Evolutionary conservation across 177 flowering plant species (phyloP), one percentile per base, ranked within the genome.

Genomic region (Telopea speciosissima): DNA sequence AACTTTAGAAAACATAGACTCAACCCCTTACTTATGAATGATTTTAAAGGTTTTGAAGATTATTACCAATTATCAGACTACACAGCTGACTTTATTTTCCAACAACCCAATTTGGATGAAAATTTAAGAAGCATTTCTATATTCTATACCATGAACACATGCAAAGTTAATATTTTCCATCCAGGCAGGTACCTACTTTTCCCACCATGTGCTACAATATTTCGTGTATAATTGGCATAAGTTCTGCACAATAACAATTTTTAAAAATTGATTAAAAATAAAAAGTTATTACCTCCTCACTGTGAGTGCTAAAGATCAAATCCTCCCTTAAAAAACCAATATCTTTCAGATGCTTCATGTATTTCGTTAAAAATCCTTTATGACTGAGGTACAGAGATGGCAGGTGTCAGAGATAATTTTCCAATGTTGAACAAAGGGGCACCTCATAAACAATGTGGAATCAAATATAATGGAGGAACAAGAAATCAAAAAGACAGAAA

Each of bases 291-390:
- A 90, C 99, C 98, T 95, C 87, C 75, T 89, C 93, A 70, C 98
- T 96, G 79, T 91, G 98, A 71, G 85, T 82, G 68, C 95, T 88
- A 75, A 91, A 89, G 72, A 96, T 66, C 81, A 96, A 76, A 77
- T 96, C 98, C 77, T 96, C 99, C 70, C 93, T 83, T 68, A 96
- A 73, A 76, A 96, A 91, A 31, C 82, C 85, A 76, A 90, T 85
- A 58, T 91, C 95, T 83, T 91, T 96, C 69, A 96, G 76, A 75
- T 77, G 79, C 84, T 86, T 86, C 28, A 95, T 90, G 74, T 70
- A 92, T 68, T 73, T 88, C 25, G 82, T 25, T 25, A 95, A 80
- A 77, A 95, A 95, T 28, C 99, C 99, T 78, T 76, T 87, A 73
- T 95, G 99, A 75, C 99, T 95, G 88, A 83, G 68, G 52, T 24